Evolutionary conservation across 2,329 filamentous ascomycete genomes (phyloP), one percentile per base, ranked within the genome.

Genomic region (Hansfordia pulvinata): DNA sequence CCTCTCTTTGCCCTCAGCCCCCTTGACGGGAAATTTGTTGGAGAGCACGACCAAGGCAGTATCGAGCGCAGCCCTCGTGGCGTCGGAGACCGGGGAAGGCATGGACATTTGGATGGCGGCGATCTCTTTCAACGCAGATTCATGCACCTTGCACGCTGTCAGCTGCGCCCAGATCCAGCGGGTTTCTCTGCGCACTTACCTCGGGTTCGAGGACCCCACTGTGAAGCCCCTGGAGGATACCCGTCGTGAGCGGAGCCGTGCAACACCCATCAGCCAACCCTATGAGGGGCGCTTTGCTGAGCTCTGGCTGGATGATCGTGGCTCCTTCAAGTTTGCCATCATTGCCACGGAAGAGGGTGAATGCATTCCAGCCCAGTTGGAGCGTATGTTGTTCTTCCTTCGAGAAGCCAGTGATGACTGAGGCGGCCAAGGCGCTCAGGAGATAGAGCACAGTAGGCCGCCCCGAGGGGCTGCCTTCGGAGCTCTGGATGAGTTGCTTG

Each of bases 221-320:
- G 27, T 40, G 37, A 16, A 50, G 35, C 14, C 44, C 46, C 28
- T 47, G 37, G 3, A 47, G 29, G 11, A 50, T 35, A 16, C 46
- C 46, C 34, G 48, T 35, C 8, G 40, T 36, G 21, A 50, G 33
- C n/a, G 46, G 43, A 17, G 38, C 41, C 12, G 39, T 41, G 13
- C 43, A 39, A 21, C 36, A 43, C 8, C 36, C 25, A 16, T 41
- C 35, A 1, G 32, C n/a, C n/a, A n/a, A n/a, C n/a, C n/a, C n/a
- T n/a, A n/a, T n/a, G n/a, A n/a, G n/a, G n/a, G n/a, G n/a, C n/a
- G n/a, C n/a, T n/a, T n/a, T n/a, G 3, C 16, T 24, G 17, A 6
- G n/a, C 17, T 32, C 19, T 12, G 9, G 17, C 24, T 23, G 18
- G 16, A n/a, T 16, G 12, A 19, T 21, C 10, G 20, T 23, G 7